Evolutionary conservation across 2,329 filamentous ascomycete genomes (phyloP).

Genomic region (Fusarium paranaense): DNA sequence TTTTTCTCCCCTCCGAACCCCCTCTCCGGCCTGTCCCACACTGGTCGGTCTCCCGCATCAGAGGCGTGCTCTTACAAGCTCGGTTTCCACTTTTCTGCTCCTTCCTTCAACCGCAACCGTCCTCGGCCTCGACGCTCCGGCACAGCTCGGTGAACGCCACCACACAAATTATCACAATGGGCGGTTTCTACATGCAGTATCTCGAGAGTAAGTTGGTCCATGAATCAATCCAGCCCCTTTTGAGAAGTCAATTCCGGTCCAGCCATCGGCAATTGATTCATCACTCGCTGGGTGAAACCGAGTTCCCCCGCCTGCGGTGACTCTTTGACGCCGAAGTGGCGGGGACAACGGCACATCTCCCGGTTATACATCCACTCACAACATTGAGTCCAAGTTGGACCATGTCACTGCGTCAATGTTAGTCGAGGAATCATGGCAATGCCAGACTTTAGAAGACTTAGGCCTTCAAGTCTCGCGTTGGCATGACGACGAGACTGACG

Average conservation of each 20-base stretch:
- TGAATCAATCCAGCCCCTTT: conserved; percentile 17
- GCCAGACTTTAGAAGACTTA: not conserved
- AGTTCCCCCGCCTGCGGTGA: conserved; percentile 28
- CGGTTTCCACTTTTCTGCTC: conserved; percentile 37
- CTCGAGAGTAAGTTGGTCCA: conserved; percentile 74
- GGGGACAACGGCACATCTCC: not conserved
- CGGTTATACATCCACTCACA: conserved; percentile 3
- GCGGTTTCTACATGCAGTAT: conserved; percentile 78
- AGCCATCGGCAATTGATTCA: conserved; percentile 32
- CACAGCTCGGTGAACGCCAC: conserved; percentile 40
- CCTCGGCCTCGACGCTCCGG: conserved; percentile 16
- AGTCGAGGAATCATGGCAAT: conserved; percentile 1
- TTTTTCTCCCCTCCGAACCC: conserved; percentile 17
- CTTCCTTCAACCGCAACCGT: conserved; percentile 20
- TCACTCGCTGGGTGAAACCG: conserved; percentile 16
- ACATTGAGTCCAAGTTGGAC: not conserved
- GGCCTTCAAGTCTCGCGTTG: not conserved
- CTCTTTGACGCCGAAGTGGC: not conserved
- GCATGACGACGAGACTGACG: not conserved
- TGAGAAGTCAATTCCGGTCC: conserved; percentile 31
- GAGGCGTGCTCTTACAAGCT: conserved; percentile 28
- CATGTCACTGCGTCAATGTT: not conserved
- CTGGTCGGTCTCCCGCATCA: conserved; percentile 23
- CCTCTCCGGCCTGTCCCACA: not conserved
- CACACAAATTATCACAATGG: conserved; percentile 59